Evolutionary conservation across 2,329 filamentous ascomycete genomes (phyloP).

Genomic region (Pseudopithomyces chartarum): DNA sequence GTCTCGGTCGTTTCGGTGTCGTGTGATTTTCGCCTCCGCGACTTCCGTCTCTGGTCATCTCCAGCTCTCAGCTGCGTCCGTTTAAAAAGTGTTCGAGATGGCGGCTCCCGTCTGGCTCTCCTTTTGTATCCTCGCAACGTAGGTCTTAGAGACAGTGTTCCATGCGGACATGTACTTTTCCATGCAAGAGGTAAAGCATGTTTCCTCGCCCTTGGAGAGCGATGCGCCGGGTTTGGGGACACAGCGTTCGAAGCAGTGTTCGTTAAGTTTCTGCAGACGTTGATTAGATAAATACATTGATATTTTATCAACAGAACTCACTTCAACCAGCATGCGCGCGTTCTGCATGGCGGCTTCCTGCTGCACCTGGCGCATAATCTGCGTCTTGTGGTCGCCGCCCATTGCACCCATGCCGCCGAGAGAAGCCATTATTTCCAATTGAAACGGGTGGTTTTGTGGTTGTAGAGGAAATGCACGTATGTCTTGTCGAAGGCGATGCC

Average conservation of each 20-base stretch:
- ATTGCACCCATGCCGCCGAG: conserved; percentile 36
- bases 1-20: background rate
- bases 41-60: background rate
- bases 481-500: background rate
- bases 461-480: background rate
- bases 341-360: conserved; percentile 59
- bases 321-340: conserved; percentile 57
- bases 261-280: conserved; percentile 60
- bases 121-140: conserved; percentile 55
- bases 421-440: conserved; percentile 33
- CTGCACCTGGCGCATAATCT: conserved; percentile 58
- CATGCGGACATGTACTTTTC: conserved; percentile 61
- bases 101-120: conserved; percentile 27
- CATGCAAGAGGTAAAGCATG: conserved; percentile 58
- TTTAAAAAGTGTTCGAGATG: conserved; percentile 10
- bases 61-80: background rate
- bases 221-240: conserved; percentile 57
- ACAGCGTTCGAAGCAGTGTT: conserved; percentile 62
- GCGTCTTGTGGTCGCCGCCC: conserved; percentile 48
- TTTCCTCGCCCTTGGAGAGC: conserved; percentile 55
- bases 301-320: conserved; percentile 20
- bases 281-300: background rate
- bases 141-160: conserved; percentile 57
- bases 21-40: background rate
- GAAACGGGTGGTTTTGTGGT: background rate